phyloP scores from a whole-genome alignment of 176 grass and related monocot species.

The Ensete ventricosum region DNA sequence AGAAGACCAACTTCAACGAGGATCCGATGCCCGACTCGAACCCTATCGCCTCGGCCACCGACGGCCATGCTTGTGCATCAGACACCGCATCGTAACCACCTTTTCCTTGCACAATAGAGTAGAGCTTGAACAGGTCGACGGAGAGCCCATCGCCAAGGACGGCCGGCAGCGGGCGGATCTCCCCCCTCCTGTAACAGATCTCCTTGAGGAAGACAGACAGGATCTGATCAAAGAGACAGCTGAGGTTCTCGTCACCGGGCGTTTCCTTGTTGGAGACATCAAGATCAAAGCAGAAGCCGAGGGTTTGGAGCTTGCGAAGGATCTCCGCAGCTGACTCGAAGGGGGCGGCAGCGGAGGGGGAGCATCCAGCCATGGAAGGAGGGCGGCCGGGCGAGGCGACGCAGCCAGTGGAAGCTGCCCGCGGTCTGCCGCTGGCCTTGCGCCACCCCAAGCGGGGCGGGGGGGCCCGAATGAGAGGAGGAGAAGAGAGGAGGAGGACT shows the following conservation, averaged over 20 bases:
- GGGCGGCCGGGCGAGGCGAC: not conserved
- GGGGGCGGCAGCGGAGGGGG: not conserved
- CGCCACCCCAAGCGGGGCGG: not conserved
- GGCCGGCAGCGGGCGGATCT: slow-evolving; percentile 5
- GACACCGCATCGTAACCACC: slow-evolving; percentile 31
- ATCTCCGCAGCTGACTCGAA: slow-evolving; percentile 7
- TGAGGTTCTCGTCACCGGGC: not conserved
- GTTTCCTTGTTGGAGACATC: slow-evolving; percentile 1
- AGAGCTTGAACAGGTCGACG: slow-evolving; percentile 37
- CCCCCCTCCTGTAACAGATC: not conserved
- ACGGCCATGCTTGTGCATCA: slow-evolving; percentile 10
- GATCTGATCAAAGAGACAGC: slow-evolving; percentile 19
- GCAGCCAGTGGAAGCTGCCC: not conserved
- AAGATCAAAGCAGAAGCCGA: slow-evolving; percentile 19
- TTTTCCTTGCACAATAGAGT: slow-evolving; percentile 16
- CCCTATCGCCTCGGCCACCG: slow-evolving; percentile 25
- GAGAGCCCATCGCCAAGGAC: slow-evolving; percentile 9
- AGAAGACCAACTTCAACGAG: slow-evolving; percentile 30
- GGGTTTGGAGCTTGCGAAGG: slow-evolving; percentile 23
- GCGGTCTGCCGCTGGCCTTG: not conserved
- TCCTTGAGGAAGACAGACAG: slow-evolving; percentile 21
- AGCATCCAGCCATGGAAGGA: not conserved
- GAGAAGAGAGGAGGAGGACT: not conserved
- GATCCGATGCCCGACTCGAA: slow-evolving; percentile 7
- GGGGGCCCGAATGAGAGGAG: not conserved